Evolutionary conservation across 352 stramenopile genomes (phyloP).

Genomic region (Globisporangium apiculatum): DNA sequence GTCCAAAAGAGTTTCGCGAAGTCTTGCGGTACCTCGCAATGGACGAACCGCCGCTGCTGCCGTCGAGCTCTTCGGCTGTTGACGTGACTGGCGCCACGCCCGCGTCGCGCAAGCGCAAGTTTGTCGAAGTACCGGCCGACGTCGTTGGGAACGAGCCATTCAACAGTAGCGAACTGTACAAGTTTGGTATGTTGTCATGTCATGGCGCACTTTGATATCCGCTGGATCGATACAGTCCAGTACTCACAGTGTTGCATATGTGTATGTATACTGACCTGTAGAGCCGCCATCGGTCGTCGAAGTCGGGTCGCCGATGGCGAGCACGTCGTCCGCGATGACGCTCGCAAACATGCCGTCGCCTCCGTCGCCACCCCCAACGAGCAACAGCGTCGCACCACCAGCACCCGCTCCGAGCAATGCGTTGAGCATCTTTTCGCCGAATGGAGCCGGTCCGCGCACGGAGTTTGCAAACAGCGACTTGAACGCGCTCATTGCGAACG

Average conservation of each 20-base stretch:
- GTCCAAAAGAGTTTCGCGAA: constrained; percentile 80
- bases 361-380: neutral
- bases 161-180: constrained; percentile 20
- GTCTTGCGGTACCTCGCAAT: constrained; percentile 81
- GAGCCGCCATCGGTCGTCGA: constrained; percentile 42
- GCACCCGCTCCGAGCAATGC: constrained; percentile 38
- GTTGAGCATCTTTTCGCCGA: constrained; percentile 72
- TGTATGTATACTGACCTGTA: constrained; percentile 5
- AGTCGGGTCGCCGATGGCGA: constrained; percentile 29
- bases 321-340: constrained; percentile 28
- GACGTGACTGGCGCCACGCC: constrained; percentile 17
- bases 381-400: neutral
- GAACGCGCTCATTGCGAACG: constrained; percentile 14
- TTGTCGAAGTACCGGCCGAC: constrained; percentile 57
- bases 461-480: constrained; percentile 17
- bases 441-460: constrained; percentile 5
- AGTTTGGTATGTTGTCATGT: constrained; percentile 18
- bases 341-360: constrained; percentile 17
- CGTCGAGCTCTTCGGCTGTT: constrained; percentile 32
- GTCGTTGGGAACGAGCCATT: constrained; percentile 6
- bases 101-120: constrained; percentile 67
- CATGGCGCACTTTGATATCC: neutral
- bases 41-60: constrained; percentile 64
- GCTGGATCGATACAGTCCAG: too few relatives aligned
- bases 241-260: neutral